Evolutionary conservation across 176 grass and related monocot species (phyloP), one percentile per base, ranked within the genome.

Genomic region (Aechmea fasciata): DNA sequence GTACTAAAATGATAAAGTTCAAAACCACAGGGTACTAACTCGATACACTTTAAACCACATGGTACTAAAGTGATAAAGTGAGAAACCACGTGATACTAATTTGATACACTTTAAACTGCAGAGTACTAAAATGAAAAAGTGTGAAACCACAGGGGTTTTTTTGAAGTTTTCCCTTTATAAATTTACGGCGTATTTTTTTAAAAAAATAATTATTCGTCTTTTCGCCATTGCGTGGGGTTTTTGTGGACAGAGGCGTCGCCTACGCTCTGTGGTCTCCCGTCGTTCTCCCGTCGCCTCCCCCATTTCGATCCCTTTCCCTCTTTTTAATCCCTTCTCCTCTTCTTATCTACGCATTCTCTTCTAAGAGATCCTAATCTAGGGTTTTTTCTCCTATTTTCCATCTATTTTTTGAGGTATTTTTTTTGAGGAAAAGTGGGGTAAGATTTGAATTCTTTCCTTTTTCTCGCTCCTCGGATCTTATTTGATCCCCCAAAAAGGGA

Each of bases 161-260:
- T n/a, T n/a, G n/a, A n/a, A n/a, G n/a, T n/a, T n/a, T n/a, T n/a
- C n/a, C n/a, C n/a, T n/a, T n/a, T n/a, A n/a, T n/a, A n/a, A n/a
- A 6, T 41, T 41, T 41, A 6, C 33, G 33, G 3, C 33, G 0
- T 41, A 41, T 41, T 41, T 41, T 41, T 33, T 41, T 41, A 6
- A 0, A 41, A 7, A 41, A 41, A 41, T 41, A 41, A 41, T 41
- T 41, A 41, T 41, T 41, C 64, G 54, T 52, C 20, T 64, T 65
- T 55, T 73, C 63, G 65, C 26, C 48, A 19, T 80, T 73, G 70
- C 78, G 70, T 74, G 70, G 50, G 63, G 70, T 63, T 69, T 80
- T 80, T 74, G 78, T 80, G 78, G 78, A 73, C 64, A 49, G 33
- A 80, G 71, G 14, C 57, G 68, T 48, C 47, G 70, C 11, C 47